Conservation (phyloP, 169 alveolate genomes). For the Plasmodium coatneyi region DNA sequence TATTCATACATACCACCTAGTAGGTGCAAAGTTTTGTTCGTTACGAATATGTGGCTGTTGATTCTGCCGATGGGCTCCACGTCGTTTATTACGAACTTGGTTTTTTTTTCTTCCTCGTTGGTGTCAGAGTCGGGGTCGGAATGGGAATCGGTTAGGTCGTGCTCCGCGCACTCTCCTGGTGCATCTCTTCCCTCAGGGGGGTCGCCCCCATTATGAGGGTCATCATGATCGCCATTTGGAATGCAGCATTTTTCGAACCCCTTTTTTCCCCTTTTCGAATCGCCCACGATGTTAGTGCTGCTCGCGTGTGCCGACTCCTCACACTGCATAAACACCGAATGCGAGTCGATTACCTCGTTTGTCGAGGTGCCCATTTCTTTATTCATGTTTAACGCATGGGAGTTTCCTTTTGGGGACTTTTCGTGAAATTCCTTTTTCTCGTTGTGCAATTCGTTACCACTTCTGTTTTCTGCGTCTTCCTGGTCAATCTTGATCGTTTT, state of each 20-base stretch:
- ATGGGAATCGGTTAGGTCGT: constrained; percentile 41
- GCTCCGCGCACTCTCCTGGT: constrained; percentile 50
- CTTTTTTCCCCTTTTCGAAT: constrained; percentile 36
- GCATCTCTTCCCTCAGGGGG: constrained; percentile 47
- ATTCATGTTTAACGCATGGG: constrained; percentile 18
- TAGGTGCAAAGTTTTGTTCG: constrained; percentile 77
- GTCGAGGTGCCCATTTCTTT: constrained; percentile 72
- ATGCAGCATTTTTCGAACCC: not conserved
- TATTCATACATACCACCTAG: constrained; percentile 87
- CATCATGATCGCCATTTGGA: constrained; percentile 24
- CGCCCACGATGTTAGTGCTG: constrained; percentile 42
- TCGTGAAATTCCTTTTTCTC: constrained; percentile 18
- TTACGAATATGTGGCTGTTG: constrained; percentile 80
- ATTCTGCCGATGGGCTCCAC: constrained; percentile 74
- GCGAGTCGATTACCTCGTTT: constrained; percentile 68
- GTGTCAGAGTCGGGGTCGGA: constrained; percentile 36
- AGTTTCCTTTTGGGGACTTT: constrained; percentile 16
- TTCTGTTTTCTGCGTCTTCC: not conserved
- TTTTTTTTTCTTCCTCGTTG: constrained; percentile 26
- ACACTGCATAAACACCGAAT: constrained; percentile 75
- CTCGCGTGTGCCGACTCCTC: constrained; percentile 23
- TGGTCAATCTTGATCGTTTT: constrained; percentile 49
- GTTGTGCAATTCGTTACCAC: not conserved
- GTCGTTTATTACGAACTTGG: constrained; percentile 46
- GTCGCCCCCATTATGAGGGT: constrained; percentile 75